phyloP scores from a whole-genome alignment of 352 stramenopile species.

The Globisporangium barbulae region DNA sequence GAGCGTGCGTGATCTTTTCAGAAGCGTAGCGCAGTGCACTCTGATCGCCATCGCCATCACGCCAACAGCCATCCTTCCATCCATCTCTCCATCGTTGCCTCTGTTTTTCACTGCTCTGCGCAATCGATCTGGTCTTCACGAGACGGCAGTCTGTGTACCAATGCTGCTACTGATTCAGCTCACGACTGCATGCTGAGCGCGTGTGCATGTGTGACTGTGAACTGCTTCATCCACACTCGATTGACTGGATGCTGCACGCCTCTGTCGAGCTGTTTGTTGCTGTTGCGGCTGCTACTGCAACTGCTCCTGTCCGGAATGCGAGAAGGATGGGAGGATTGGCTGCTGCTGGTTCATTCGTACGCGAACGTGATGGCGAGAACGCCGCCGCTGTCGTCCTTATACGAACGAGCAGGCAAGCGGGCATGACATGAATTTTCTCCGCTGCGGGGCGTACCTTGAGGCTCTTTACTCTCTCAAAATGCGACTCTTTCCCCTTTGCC shows the following conservation, averaged over 20 bases:
- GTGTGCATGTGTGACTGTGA: neutral
- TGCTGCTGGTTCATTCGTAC: neutral
- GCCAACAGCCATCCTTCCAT: neutral
- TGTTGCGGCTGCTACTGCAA: neutral
- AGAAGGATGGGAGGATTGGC: neutral
- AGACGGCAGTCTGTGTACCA: neutral
- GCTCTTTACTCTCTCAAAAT: conserved; percentile 28
- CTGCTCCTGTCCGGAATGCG: neutral
- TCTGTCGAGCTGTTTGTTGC: neutral
- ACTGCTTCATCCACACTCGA: no score
- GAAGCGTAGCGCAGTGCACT: neutral
- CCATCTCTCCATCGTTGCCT: neutral
- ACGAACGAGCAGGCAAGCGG: neutral
- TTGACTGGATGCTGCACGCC: neutral
- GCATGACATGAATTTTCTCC: neutral
- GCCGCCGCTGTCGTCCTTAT: neutral
- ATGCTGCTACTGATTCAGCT: neutral
- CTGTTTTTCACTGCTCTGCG: neutral
- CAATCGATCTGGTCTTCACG: neutral
- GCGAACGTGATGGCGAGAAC: neutral
- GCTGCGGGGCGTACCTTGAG: conserved; percentile 15
- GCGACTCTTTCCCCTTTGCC: conserved; percentile 19
- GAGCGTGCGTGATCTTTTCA: neutral
- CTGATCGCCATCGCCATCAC: neutral
- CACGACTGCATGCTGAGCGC: neutral